Percentiles rank a stretch among this genome's conserved stretches.
phyloP scores from a whole-genome alignment of 495 filamentous ascomycete genomes.

The Beverwykella pulmonaria region DNA sequence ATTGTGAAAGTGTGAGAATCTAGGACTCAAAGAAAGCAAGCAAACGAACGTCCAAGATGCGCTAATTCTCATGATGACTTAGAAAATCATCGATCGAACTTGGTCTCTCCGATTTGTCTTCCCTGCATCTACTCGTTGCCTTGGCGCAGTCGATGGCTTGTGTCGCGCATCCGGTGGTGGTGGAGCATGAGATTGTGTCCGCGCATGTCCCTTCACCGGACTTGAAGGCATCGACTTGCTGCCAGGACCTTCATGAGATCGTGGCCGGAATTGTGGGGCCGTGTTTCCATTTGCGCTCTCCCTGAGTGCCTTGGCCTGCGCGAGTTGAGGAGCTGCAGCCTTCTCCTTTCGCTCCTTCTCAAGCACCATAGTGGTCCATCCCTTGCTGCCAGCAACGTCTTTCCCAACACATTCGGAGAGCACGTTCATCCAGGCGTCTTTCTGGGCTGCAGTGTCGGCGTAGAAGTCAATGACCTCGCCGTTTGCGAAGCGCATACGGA shows the following conservation, averaged over 20 bases:
- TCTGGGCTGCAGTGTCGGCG: slow-evolving; percentile 80
- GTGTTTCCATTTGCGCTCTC: slow-evolving; percentile 8
- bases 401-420: slow-evolving; percentile 83
- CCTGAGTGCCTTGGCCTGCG: slow-evolving; percentile 37
- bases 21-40: slow-evolving; percentile 5
- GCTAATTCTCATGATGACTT: neutral
- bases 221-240: slow-evolving; percentile 36
- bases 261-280: slow-evolving; percentile 15
- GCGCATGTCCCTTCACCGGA: slow-evolving; percentile 34
- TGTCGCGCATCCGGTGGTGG: slow-evolving; percentile 32
- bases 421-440: slow-evolving; percentile 92
- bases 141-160: neutral
- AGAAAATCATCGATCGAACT: slow-evolving; percentile 42
- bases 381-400: slow-evolving; percentile 51
- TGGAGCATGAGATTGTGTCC: slow-evolving; percentile 26
- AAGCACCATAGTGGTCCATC: slow-evolving; percentile 88
- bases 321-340: slow-evolving; percentile 30
- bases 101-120: slow-evolving; percentile 26
- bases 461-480: slow-evolving; percentile 99
- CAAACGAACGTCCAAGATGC: neutral
- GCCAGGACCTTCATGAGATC: slow-evolving; percentile 24
- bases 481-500: slow-evolving; percentile 96
- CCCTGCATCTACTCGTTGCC: slow-evolving; percentile 4
- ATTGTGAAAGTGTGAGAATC: neutral
- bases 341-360: slow-evolving; percentile 46